Evolutionary conservation across 352 stramenopile genomes (phyloP).

Genomic region (Pythium diclinum): DNA sequence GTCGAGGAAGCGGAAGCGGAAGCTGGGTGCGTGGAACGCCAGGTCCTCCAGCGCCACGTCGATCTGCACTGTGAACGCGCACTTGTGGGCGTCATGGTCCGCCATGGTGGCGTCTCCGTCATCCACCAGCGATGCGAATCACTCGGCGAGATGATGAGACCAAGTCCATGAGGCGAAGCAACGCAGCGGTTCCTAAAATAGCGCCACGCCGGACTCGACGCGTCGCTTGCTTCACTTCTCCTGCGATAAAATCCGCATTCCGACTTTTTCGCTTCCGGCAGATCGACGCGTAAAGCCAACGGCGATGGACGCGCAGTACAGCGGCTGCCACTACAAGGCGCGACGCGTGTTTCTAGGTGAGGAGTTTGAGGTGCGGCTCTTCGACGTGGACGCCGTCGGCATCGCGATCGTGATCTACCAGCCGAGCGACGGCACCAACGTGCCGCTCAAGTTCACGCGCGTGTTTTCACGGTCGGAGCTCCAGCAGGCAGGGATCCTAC

Average conservation of each 20-base stretch:
- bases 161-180: neutral
- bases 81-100: constrained; percentile 35
- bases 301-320: constrained; percentile 45
- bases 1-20: constrained; percentile 73
- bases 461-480: constrained; percentile 59
- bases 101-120: constrained; percentile 4
- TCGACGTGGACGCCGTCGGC: constrained; percentile 69
- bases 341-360: constrained; percentile 55
- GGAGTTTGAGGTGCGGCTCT: constrained; percentile 66
- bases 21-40: constrained; percentile 44
- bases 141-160: neutral
- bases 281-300: neutral
- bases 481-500: constrained; percentile 38
- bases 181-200: neutral
- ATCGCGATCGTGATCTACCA: constrained; percentile 57
- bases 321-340: constrained; percentile 60
- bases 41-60: constrained; percentile 42
- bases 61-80: constrained; percentile 60
- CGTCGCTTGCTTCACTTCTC: neutral
- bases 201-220: neutral
- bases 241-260: neutral
- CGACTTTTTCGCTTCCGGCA: neutral
- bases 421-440: constrained; percentile 20
- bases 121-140: neutral
- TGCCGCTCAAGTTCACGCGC: constrained; percentile 57